Base-by-base conservation (phyloP, 2,329 filamentous ascomycete species). In the Orbilia javanica region DNA sequence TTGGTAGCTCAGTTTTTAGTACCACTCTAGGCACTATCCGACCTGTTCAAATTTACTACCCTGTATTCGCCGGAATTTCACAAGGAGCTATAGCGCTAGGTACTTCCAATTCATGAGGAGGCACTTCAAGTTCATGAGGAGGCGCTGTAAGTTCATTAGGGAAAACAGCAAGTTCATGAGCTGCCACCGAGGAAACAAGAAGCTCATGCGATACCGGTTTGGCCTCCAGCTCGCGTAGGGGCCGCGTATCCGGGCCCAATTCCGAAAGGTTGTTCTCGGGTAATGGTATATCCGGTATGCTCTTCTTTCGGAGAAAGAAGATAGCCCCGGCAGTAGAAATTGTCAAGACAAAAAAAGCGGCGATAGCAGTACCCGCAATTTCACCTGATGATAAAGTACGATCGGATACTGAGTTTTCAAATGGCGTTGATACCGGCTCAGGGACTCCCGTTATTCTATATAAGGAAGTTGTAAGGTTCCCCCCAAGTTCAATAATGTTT, bases 401-500 rank as follows among this genome's bases (percentile, higher is more conserved):
- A 10, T n/a, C 20, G 15, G 34, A n/a, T 11, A 3, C 31, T 13
- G 20, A 13, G 5, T 39, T 39, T 15, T 18, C 10, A 15, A 31
- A 25, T 8, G 29, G 18, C 8, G 50, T 10, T 13, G 29, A 6
- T 3, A 29, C 6, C 11, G 27, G 8, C 4, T 34, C 11, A 20
- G 7, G n/a, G 10, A 10, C 22, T 4, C 67, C 67, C 15, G 10
- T 0, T 25, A 71, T 34, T 13, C 39, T 27, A n/a, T 36, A 25
- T 4, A 71, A 4, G 0, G 39, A 36, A 7, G 55, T 44, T n/a
- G 55, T 55, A 15, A 63, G 64, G n/a, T 5, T 53, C 1, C 67
- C 67, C 4, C 67, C 67, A 2, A 71, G 36, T 15, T 71, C 67
- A 5, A 71, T 60, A 8, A 71, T 63, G 7, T 63, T 25, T 11